phyloP scores from a whole-genome alignment of 768 basidiomycete genomes.

The Mrakia hoshinonis region DNA sequence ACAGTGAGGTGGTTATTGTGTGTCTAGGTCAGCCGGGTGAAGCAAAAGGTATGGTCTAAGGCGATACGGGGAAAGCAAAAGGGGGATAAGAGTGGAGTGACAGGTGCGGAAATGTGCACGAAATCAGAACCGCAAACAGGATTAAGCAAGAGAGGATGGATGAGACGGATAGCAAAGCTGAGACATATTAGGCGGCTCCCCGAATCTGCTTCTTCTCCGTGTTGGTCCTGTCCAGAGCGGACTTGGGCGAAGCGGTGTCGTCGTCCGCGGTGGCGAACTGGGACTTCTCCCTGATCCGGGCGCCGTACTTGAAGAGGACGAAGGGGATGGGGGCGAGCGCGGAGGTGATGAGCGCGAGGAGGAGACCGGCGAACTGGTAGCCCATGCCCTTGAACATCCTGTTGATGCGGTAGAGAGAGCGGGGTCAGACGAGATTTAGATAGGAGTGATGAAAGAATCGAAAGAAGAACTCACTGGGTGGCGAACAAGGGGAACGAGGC shows the following conservation, averaged over 20 bases:
- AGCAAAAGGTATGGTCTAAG: too few species aligned
- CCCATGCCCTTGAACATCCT: neutral
- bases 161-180: neutral
- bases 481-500: conserved; percentile 62
- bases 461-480: conserved; percentile 40
- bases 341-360: conserved; percentile 19
- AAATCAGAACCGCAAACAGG: neutral
- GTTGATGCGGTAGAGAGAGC: neutral
- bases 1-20: too few species aligned
- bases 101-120: too few species aligned
- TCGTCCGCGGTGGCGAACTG: conserved; percentile 13
- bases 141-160: neutral
- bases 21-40: too few species aligned
- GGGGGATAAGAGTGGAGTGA: too few species aligned
- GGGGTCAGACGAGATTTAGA: neutral
- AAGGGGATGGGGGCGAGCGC: conserved; percentile 20
- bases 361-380: conserved; percentile 19
- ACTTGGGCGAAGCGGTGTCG: neutral
- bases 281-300: conserved; percentile 1
- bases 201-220: conserved; percentile 10
- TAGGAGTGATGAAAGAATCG: neutral
- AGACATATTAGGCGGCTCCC: neutral
- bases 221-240: neutral
- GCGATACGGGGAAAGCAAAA: too few species aligned
- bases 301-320: conserved; percentile 29